Percentiles rank a stretch among this genome's conserved stretches.
Conservation (phyloP, 768 basidiomycete species). For the Tulasnella sp. region DNA sequence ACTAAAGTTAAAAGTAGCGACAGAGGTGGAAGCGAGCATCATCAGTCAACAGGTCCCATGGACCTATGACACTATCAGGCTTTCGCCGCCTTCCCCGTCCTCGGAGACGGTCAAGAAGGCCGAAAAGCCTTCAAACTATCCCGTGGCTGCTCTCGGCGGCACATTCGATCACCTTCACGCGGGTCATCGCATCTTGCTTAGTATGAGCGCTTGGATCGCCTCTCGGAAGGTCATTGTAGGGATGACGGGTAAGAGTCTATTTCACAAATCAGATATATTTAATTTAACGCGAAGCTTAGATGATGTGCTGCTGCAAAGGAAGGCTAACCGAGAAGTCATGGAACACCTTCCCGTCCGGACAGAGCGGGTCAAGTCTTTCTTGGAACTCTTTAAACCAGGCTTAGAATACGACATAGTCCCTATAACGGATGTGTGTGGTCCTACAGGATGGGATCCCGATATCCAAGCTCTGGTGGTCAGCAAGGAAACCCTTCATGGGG, state of each 20-base stretch:
- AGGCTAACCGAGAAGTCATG: slow-evolving; percentile 55
- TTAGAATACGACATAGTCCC: slow-evolving; percentile 58
- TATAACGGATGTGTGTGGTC: slow-evolving; percentile 80
- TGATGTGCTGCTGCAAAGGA: slow-evolving; percentile 57
- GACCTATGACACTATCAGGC: not conserved
- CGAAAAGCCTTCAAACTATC: slow-evolving; percentile 24
- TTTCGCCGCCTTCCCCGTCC: not conserved
- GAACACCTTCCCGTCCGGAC: slow-evolving; percentile 50
- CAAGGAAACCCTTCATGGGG: slow-evolving; percentile 74
- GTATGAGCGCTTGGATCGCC: slow-evolving; percentile 82
- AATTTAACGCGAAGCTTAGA: slow-evolving; percentile 30
- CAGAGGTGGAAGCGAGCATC: not conserved
- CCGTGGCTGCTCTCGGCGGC: slow-evolving; percentile 81
- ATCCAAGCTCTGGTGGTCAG: slow-evolving; percentile 91
- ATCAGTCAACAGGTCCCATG: slow-evolving; percentile 3
- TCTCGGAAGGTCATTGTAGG: slow-evolving; percentile 77
- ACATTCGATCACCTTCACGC: slow-evolving; percentile 98
- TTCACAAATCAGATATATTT: not conserved
- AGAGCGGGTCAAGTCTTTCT: slow-evolving; percentile 50
- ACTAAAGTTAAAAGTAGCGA: not conserved
- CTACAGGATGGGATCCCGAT: slow-evolving; percentile 75
- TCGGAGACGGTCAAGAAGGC: not conserved
- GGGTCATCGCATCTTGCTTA: slow-evolving; percentile 92
- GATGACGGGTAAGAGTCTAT: slow-evolving; percentile 51
- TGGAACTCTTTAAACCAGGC: slow-evolving; percentile 54